A percentile compares a stretch with the other conserved stretches of the same genome.
Evolutionary conservation across 768 basidiomycete species (phyloP).

Genomic region (Candolleomyces aberdarensis): DNA sequence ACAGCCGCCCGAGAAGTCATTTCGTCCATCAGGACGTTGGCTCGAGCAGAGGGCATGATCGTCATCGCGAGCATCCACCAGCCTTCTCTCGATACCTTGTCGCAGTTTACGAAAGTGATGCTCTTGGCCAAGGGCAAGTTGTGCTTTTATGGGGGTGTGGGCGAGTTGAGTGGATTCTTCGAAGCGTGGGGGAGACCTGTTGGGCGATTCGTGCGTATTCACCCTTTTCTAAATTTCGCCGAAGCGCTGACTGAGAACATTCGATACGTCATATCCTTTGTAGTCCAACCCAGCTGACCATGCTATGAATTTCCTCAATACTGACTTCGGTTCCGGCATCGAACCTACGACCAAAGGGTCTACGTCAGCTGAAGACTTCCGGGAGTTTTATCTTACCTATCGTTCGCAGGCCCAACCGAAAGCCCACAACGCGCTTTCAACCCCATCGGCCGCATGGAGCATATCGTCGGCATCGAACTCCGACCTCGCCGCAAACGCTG

Average conservation of each 20-base stretch:
- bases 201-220: slow-evolving; percentile 27
- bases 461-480: not conserved
- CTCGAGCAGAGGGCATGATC: slow-evolving; percentile 46
- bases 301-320: slow-evolving; percentile 55
- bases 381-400: slow-evolving; percentile 31
- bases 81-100: slow-evolving; percentile 56
- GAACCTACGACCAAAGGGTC: slow-evolving; percentile 11
- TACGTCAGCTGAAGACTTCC: slow-evolving; percentile 25
- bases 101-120: slow-evolving; percentile 57
- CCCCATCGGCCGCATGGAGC: not conserved
- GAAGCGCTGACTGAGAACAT: slow-evolving; percentile 12
- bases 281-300: slow-evolving; percentile 57
- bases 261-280: not conserved
- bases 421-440: not conserved
- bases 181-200: slow-evolving; percentile 38
- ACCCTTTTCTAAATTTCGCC: not conserved
- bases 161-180: slow-evolving; percentile 35
- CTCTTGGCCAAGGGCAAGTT: slow-evolving; percentile 52
- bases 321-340: slow-evolving; percentile 31
- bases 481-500: too few relatives aligned
- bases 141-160: slow-evolving; percentile 43
- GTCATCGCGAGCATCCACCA: slow-evolving; percentile 69
- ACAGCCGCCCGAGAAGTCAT: slow-evolving; percentile 42
- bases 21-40: slow-evolving; percentile 40
- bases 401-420: not conserved